phyloP scores from a whole-genome alignment of 345 rosid species.

The Eucalyptus marginata region DNA sequence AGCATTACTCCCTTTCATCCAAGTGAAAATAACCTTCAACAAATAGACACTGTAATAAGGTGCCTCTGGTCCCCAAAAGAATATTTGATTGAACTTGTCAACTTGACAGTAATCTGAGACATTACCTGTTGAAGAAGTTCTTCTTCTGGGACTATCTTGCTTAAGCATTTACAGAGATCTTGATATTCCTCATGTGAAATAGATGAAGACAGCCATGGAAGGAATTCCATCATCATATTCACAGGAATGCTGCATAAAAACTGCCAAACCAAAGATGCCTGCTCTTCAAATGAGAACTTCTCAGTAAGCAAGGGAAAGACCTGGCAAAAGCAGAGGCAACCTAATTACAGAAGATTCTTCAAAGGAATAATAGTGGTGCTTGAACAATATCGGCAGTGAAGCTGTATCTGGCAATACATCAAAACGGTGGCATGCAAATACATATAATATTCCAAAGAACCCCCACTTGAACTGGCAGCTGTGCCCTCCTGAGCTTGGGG shows the following conservation, averaged over 20 bases:
- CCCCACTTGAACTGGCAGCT: neutral
- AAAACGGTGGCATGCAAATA: neutral
- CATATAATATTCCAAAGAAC: neutral
- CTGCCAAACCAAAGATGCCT: constrained; percentile 58
- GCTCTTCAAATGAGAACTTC: constrained; percentile 56
- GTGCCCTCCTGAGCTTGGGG: neutral
- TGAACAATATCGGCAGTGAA: neutral
- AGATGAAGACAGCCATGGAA: constrained; percentile 58
- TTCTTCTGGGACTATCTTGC: constrained; percentile 52
- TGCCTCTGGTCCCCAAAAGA: neutral
- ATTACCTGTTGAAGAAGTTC: constrained; percentile 54
- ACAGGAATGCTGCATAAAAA: constrained; percentile 66
- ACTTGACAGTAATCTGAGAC: neutral
- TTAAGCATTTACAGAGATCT: constrained; percentile 30
- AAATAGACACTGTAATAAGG: neutral
- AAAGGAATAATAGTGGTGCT: neutral
- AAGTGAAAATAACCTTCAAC: constrained; percentile 63
- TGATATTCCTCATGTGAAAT: constrained; percentile 36
- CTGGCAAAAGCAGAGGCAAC: constrained; percentile 16
- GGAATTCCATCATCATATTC: constrained; percentile 46
- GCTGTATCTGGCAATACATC: neutral
- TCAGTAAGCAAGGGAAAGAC: constrained; percentile 53
- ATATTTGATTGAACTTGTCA: neutral
- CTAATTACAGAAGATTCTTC: neutral
- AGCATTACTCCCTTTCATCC: constrained; percentile 52